Conservation (phyloP, 352 stramenopile genomes). For the Globisporangium lucens region DNA sequence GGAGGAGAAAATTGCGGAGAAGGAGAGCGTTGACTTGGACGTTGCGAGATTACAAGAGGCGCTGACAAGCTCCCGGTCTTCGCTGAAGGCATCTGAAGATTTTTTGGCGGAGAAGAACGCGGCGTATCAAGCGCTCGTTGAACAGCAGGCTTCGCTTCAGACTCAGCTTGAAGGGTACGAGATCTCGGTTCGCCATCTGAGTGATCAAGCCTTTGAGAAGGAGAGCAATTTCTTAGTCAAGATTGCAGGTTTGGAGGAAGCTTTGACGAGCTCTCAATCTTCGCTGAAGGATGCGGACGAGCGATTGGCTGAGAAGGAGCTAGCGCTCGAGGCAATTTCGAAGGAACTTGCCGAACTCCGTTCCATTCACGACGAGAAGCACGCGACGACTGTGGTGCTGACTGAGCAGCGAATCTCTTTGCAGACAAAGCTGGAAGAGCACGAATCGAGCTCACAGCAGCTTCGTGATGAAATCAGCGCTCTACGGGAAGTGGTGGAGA, state of each 20-base stretch:
- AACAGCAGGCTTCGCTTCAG: neutral
- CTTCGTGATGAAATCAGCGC: neutral
- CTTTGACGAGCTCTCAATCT: constrained; percentile 1
- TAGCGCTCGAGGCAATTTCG: neutral
- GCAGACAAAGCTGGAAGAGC: neutral
- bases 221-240: constrained; percentile 2
- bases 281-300: constrained; percentile 9
- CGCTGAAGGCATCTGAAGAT: neutral
- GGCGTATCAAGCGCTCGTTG: neutral
- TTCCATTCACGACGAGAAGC: neutral
- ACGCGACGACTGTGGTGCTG: neutral
- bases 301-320: constrained; percentile 10
- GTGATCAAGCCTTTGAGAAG: constrained; percentile 8
- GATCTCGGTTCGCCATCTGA: neutral
- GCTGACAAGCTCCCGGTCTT: neutral
- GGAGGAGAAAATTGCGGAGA: constrained; percentile 6
- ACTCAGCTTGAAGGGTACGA: neutral
- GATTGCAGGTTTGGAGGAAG: constrained; percentile 1
- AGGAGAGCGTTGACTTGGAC: neutral
- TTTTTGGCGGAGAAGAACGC: neutral
- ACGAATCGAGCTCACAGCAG: neutral
- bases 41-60: neutral
- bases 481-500: neutral
- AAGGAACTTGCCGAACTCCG: constrained; percentile 1
- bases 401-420: neutral